Conservation (phyloP, 495 filamentous ascomycete genomes). For the Thozetella sp. region DNA sequence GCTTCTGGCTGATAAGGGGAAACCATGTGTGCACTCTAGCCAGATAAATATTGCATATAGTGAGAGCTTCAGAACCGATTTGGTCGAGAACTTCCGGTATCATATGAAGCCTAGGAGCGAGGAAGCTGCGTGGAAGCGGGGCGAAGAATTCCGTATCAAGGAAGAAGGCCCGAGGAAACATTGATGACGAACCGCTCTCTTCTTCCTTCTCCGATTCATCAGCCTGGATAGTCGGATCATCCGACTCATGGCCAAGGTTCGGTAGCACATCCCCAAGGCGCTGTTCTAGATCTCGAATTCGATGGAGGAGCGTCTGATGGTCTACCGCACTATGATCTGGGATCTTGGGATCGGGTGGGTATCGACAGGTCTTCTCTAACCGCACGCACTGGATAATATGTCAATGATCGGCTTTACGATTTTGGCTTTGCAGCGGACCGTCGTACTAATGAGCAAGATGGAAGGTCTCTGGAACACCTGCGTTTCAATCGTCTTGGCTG, state of each 20-base stretch:
- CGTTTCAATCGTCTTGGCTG: constrained; percentile 6
- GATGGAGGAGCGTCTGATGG: background rate
- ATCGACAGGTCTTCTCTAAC: constrained; percentile 4
- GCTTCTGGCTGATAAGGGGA: constrained; percentile 6
- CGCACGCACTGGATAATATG: constrained; percentile 4
- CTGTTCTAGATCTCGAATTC: background rate
- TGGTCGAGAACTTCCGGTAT: background rate
- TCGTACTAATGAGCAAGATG: constrained; percentile 8
- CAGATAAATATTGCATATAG: constrained; percentile 4
- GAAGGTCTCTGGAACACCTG: constrained; percentile 7
- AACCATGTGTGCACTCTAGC: constrained; percentile 3
- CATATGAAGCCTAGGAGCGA: background rate
- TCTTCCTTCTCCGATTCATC: background rate
- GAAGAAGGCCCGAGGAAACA: constrained; percentile 7
- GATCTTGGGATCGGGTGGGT: background rate
- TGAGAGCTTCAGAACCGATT: constrained; percentile 1
- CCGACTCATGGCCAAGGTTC: background rate
- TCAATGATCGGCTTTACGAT: background rate
- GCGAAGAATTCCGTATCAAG: constrained; percentile 9
- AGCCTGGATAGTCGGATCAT: background rate
- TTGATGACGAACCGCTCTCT: background rate
- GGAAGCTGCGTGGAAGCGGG: background rate
- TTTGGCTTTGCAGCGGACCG: background rate
- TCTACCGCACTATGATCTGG: background rate
- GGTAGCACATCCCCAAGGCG: background rate